A percentile compares a stretch with the other conserved stretches of the same genome.
Conservation (phyloP, 495 filamentous ascomycete genomes). For the Clavariopsis aquatica region DNA sequence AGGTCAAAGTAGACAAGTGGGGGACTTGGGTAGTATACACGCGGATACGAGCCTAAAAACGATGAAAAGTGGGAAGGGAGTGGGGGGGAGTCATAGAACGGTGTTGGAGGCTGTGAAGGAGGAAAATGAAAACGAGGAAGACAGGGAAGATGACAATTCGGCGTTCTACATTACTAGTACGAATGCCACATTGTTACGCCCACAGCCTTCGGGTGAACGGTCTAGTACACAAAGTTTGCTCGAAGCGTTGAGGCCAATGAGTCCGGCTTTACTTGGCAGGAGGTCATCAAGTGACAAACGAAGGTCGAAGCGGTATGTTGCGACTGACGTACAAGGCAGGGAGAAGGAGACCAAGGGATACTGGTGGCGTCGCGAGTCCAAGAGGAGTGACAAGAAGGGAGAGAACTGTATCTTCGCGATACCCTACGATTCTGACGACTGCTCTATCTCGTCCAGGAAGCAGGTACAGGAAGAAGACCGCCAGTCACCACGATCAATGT, state of each 20-base stretch:
- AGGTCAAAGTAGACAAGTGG: background rate
- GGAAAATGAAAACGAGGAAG: background rate
- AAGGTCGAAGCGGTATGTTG: background rate
- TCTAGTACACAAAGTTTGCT: background rate
- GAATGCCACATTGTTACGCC: too few species aligned
- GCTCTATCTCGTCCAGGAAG: background rate
- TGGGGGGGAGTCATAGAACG: background rate
- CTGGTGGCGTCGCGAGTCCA: background rate
- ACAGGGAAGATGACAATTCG: background rate
- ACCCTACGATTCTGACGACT: background rate
- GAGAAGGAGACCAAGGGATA: background rate
- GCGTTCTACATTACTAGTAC: background rate
- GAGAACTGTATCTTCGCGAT: background rate
- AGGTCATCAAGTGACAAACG: background rate
- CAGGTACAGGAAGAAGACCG: background rate
- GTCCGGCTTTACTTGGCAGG: background rate
- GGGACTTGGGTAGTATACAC: too few species aligned
- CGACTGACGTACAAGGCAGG: background rate
- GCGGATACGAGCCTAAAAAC: background rate
- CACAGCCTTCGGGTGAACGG: background rate
- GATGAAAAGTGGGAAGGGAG: background rate
- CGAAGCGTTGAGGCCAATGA: background rate
- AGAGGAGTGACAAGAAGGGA: background rate
- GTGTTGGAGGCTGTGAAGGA: background rate
- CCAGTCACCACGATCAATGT: background rate